Evolutionary conservation across 2,329 filamentous ascomycete genomes (phyloP).

Genomic region (Magnaporthales sp.): DNA sequence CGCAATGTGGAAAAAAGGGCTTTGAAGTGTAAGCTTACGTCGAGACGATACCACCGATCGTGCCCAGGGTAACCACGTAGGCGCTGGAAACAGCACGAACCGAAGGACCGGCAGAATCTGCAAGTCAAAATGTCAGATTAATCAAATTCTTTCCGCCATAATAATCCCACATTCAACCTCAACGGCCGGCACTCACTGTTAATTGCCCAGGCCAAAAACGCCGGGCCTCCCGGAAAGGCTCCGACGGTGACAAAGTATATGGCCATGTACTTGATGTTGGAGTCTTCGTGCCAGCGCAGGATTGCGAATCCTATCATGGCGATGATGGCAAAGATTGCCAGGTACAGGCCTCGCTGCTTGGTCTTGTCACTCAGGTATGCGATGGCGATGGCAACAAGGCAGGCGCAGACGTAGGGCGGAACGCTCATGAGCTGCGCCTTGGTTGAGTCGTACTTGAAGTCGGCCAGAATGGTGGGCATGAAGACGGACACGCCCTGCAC

Average conservation of each 20-base stretch:
- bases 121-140: too few species aligned
- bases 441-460: constrained; percentile 29
- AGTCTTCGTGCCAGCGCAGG: constrained; percentile 31
- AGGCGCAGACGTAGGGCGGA: constrained; percentile 33
- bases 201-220: constrained; percentile 48
- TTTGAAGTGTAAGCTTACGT: constrained; percentile 28
- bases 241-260: constrained; percentile 47
- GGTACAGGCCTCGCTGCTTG: constrained; percentile 30
- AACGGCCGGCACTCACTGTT: constrained; percentile 32
- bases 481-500: constrained; percentile 45
- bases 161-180: too few species aligned
- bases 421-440: constrained; percentile 34
- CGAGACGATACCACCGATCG: constrained; percentile 46
- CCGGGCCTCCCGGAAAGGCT: constrained; percentile 48
- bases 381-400: constrained; percentile 27
- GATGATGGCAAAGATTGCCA: constrained; percentile 29
- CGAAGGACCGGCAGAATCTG: constrained; percentile 44
- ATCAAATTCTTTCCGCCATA: too few species aligned
- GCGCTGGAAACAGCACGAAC: constrained; percentile 46
- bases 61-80: constrained; percentile 46
- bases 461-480: constrained; percentile 36
- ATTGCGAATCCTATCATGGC: constrained; percentile 43
- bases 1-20: neutral
- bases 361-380: constrained; percentile 32
- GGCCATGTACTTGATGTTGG: constrained; percentile 40